Percentiles rank a stretch among this genome's conserved stretches.
Evolutionary conservation across 768 basidiomycete genomes (phyloP).

Genomic region (Termitomyces sp.): DNA sequence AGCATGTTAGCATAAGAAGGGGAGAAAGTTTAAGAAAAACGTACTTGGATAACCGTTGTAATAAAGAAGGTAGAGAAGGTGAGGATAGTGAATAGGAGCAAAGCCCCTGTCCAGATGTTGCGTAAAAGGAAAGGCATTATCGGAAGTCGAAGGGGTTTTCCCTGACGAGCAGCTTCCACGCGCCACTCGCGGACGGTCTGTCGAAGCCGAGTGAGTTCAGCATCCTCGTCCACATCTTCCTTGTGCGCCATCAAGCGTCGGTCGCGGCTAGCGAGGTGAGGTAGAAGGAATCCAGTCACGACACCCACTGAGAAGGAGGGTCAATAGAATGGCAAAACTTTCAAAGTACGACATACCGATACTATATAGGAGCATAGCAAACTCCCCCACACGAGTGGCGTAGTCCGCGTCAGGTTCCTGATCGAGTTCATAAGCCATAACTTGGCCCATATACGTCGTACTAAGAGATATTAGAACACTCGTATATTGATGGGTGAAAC

Average conservation of each 20-base stretch:
- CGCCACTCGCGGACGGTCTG: constrained; percentile 78
- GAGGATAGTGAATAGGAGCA: constrained; percentile 74
- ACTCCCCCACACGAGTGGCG: constrained; percentile 83
- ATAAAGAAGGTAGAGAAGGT: constrained; percentile 88
- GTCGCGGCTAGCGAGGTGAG: constrained; percentile 79
- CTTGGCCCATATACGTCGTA: constrained; percentile 91
- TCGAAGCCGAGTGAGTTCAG: constrained; percentile 67
- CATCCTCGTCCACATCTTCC: constrained; percentile 71
- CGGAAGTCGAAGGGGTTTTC: constrained; percentile 74
- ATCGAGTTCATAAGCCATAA: constrained; percentile 80
- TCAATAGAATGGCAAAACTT: not conserved
- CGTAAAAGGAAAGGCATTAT: constrained; percentile 88
- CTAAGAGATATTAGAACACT: constrained; percentile 29
- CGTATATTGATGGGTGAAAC: not conserved
- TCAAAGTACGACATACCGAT: constrained; percentile 51
- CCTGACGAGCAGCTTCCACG: constrained; percentile 74
- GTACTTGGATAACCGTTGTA: constrained; percentile 67
- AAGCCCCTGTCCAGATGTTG: constrained; percentile 90
- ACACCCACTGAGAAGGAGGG: constrained; percentile 64
- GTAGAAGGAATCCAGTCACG: constrained; percentile 74
- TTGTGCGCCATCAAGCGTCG: constrained; percentile 71
- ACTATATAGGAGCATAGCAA: constrained; percentile 89
- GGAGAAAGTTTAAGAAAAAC: constrained; percentile 6
- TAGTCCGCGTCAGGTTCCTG: constrained; percentile 75
- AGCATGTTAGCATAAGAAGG: not conserved